These are phyloP conservation scores for Sesbania bispinosa DNA, from an alignment of 306 rosid species.

Conservation along the genomic window DNA sequence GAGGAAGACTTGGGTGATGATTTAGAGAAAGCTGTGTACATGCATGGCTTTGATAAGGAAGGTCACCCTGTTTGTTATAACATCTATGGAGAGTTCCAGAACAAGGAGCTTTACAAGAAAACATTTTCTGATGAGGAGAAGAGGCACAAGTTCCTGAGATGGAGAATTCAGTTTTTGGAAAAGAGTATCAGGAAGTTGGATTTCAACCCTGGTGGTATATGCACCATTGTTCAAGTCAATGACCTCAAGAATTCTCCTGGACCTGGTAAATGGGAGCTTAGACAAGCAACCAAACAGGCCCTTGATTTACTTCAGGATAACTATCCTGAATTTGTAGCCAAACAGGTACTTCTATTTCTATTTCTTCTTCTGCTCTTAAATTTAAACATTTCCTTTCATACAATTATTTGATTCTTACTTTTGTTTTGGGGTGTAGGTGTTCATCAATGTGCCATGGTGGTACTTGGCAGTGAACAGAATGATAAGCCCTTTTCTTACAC, in stretches of 20 bases:
- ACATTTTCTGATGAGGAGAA: slow-evolving; percentile 60
- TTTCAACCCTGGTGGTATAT: slow-evolving; percentile 56
- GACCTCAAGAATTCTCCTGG: slow-evolving; percentile 72
- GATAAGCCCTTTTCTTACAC: slow-evolving; percentile 73
- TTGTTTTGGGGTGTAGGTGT: slow-evolving; percentile 41
- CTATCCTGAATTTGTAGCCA: slow-evolving; percentile 78
- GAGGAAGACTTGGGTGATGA: slow-evolving; percentile 41
- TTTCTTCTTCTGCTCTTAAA: background rate
- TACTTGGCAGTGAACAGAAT: slow-evolving; percentile 63
- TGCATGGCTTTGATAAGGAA: slow-evolving; percentile 59
- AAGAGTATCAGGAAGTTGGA: slow-evolving; percentile 62
- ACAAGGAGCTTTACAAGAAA: slow-evolving; percentile 57
- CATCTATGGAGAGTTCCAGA: slow-evolving; percentile 54
- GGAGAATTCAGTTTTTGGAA: slow-evolving; percentile 67
- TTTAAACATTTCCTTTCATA: background rate
- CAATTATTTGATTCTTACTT: background rate
- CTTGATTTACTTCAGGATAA: slow-evolving; percentile 65
- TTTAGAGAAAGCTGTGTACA: slow-evolving; percentile 46
- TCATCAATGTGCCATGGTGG: slow-evolving; percentile 89
- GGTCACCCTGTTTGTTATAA: slow-evolving; percentile 82
- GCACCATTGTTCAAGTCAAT: slow-evolving; percentile 63
- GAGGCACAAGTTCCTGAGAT: slow-evolving; percentile 46
- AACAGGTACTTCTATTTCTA: slow-evolving; percentile 50
- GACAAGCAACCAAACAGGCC: slow-evolving; percentile 71
- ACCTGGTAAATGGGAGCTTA: slow-evolving; percentile 63